Base-by-base conservation (phyloP, 176 grass and related monocot species). In the Eragrostis curvula region DNA sequence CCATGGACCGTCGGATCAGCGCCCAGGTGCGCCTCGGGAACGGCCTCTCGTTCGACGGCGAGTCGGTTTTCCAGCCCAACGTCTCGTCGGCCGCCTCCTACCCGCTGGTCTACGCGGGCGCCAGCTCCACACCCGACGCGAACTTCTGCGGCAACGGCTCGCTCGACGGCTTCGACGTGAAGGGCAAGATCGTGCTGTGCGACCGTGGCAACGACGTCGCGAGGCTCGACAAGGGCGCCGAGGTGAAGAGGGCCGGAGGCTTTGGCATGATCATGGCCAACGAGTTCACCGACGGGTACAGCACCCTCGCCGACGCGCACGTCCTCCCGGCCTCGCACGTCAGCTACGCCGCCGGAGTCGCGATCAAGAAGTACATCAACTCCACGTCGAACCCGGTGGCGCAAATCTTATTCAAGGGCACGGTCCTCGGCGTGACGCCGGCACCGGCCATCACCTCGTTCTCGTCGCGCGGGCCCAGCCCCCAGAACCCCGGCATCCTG, bases 101-200 rank as follows among this genome's bases (percentile, higher is more conserved):
- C 58, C 56, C 73, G 3, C 0, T 85, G 40, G 74, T 86, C 30
- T 84, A 73, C 66, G 84, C 89, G 0, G 78, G 84, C 12, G 72
- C 75, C 1, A 73, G 85, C 77, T 14, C 24, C 0, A 65, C 7
- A 0, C 86, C 85, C 0, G 3, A 8, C 9, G 69, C 80, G 2
- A 4, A 24, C 8, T 63, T 77, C 29, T 89, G 82, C 65, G 77
- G 64, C 45, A 85, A 81, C 27, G 71, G 71, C 8, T 81, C 82
- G 11, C 71, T 85, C 3, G 77, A 85, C 55, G 82, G 82, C 64
- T 0, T 75, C 0, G 52, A 88, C n/a, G 88, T 93, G 32, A 86
- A 52, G 75, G 93, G 88, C 14, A 96, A 96, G 79, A 90, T 93
- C 0, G 94, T 90, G 5, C 40, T 90, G 12, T 96, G 93, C 55